Conservation (phyloP, 2,329 filamentous ascomycete genomes). For the Botrytis sinoallii region DNA sequence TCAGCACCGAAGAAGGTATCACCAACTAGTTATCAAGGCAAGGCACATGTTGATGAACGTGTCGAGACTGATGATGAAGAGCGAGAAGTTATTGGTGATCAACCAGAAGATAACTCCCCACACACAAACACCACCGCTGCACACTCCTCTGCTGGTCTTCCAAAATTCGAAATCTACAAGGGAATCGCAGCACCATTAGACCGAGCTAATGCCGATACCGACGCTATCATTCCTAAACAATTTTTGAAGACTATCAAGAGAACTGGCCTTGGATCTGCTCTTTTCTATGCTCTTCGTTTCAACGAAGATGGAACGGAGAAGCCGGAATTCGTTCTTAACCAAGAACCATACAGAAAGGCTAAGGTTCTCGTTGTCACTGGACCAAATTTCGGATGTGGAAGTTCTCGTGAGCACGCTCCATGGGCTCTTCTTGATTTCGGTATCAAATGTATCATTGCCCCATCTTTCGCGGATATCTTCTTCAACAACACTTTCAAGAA, state of each 20-base stretch:
- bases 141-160: constrained; percentile 50
- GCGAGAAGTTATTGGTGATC: constrained; percentile 52
- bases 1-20: constrained; percentile 28
- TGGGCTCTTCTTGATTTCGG: constrained; percentile 97
- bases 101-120: constrained; percentile 61
- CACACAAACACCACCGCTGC: constrained; percentile 60
- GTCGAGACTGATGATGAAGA: constrained; percentile 51
- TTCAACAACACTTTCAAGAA: constrained; percentile 99
- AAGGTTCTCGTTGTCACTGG: constrained; percentile 93
- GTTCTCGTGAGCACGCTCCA: constrained; percentile 89
- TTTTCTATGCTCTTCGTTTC: constrained; percentile 84
- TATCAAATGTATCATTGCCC: constrained; percentile 89
- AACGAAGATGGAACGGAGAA: constrained; percentile 71
- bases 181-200: constrained; percentile 87
- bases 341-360: constrained; percentile 75
- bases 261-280: constrained; percentile 81
- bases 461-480: constrained; percentile 91
- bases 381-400: constrained; percentile 92
- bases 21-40: constrained; percentile 19
- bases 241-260: constrained; percentile 99
- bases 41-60: constrained; percentile 49
- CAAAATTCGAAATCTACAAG: constrained; percentile 79
- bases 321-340: constrained; percentile 82
- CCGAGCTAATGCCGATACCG: constrained; percentile 91
- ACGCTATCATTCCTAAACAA: constrained; percentile 98